Evolutionary conservation across 192 early-diverging fungal species (phyloP), one percentile per base, ranked within the genome.

Genomic region (Coemansia sp.): DNA sequence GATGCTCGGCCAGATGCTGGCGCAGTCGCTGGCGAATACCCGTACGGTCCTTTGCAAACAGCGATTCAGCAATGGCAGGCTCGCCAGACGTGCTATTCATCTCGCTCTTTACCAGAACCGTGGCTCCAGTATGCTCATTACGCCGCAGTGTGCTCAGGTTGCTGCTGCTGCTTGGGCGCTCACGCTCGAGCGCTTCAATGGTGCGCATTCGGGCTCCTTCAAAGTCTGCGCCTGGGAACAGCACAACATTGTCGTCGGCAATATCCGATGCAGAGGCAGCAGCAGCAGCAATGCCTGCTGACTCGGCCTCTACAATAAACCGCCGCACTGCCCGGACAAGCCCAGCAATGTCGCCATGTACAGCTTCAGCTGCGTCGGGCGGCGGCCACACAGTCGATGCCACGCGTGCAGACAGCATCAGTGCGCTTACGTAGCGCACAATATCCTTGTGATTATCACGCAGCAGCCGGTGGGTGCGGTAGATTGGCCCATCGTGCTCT

Each of bases 321-420:
- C 83, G 73, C 28, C 84, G 83, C 5, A 94, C 88, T 9, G 87
- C 72, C 12, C 81, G 67, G 19, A 94, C 72, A 16, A 95, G 85
- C 40, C 93, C 93, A 44, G 82, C 82, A 2, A 86, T 82, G 43
- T 89, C 86, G 7, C 72, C 62, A n/a, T 87, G 81, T 76, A 96
- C 88, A 12, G 87, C 89, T 14, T 72, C 55, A 20, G 85, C 80
- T 5, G 91, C 83, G 57, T 93, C 91, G 5, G 91, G 89, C 4
- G 91, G 88, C 28, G 93, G 93, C 92, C 93, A 94, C 40, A 94
- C 82, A n/a, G 87, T 87, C 12, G 88, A 75, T 0, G 88, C 91
- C 37, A 86, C 81, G 59, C 89, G 93, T 37, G 91, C 86, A 9
- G 90, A 85, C 13, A 97, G 70, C 13, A 89, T 81, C 53, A 98